These are phyloP conservation scores for Boechera stricta DNA, from an alignment of 345 rosid species.

Conservation along the genomic window DNA sequence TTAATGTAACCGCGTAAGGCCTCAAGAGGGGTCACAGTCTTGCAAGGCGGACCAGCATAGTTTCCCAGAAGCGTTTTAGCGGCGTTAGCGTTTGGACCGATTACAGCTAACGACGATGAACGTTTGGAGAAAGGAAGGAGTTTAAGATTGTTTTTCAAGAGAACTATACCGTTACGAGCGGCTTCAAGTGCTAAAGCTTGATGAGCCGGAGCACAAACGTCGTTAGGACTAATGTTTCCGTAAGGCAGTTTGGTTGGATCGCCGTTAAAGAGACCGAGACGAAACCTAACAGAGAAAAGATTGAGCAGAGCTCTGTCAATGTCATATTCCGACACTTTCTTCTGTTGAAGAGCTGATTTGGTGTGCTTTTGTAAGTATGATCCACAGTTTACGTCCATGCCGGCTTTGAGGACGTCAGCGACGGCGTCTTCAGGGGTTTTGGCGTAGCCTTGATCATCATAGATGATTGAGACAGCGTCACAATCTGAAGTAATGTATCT, in stretches of 20 bases:
- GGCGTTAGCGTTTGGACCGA: constrained; percentile 81
- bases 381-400: constrained; percentile 94
- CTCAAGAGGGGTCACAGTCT: constrained; percentile 59
- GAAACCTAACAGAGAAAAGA: constrained; percentile 78
- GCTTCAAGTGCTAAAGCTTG: constrained; percentile 85
- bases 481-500: constrained; percentile 92
- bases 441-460: constrained; percentile 64
- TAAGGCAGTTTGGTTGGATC: constrained; percentile 61
- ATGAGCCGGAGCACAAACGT: constrained; percentile 74
- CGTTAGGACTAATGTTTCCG: constrained; percentile 66
- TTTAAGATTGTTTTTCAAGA: constrained; percentile 64
- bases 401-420: constrained; percentile 78
- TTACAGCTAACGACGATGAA: constrained; percentile 63
- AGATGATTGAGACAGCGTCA: constrained; percentile 78
- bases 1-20: constrained; percentile 61
- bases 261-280: constrained; percentile 90
- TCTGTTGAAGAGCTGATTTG: constrained; percentile 67
- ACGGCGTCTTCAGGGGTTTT: constrained; percentile 89
- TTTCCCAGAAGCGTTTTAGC: constrained; percentile 71
- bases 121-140: constrained; percentile 68
- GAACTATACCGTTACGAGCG: constrained; percentile 86
- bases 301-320: constrained; percentile 78
- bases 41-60: constrained; percentile 86
- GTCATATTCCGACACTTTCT: constrained; percentile 60
- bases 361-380: constrained; percentile 66